Conservation (phyloP, 208 protist genomes). For the Wallacemonas rigidus region DNA sequence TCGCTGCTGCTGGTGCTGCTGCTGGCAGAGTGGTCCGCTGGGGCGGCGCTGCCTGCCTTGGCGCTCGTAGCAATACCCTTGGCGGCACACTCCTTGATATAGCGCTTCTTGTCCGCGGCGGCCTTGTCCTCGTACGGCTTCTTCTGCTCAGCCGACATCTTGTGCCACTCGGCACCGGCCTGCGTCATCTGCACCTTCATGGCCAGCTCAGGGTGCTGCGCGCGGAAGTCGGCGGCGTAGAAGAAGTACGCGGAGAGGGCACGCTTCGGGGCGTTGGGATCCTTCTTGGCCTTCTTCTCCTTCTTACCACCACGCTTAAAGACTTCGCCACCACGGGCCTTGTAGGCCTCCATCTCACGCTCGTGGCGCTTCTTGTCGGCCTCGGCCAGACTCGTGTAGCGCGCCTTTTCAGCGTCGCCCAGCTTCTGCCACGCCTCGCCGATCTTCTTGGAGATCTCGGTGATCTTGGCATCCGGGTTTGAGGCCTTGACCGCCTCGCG, state of each 20-base stretch:
- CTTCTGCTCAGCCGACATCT: constrained; percentile 63
- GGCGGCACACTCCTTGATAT: constrained; percentile 58
- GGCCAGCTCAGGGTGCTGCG: constrained; percentile 51
- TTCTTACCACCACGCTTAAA: constrained; percentile 58
- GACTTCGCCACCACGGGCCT: constrained; percentile 54
- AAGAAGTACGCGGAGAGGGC: constrained; percentile 77
- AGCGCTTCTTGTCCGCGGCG: constrained; percentile 80
- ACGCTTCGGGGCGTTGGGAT: constrained; percentile 85
- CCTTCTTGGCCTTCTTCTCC: constrained; percentile 64
- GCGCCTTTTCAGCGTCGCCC: constrained; percentile 67
- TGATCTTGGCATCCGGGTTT: constrained; percentile 71
- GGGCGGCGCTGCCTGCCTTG: constrained; percentile 17
- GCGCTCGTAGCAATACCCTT: constrained; percentile 24
- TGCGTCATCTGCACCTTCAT: constrained; percentile 67
- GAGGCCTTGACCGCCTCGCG: constrained; percentile 66
- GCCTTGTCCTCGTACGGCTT: constrained; percentile 83
- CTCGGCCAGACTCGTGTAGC: constrained; percentile 74
- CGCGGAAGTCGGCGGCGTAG: constrained; percentile 74
- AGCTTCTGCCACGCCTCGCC: constrained; percentile 64
- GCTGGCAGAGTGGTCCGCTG: constrained; percentile 11
- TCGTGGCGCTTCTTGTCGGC: constrained; percentile 83
- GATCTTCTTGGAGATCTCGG: constrained; percentile 66
- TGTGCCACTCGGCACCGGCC: constrained; percentile 73
- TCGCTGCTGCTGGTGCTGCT: constrained; percentile 23
- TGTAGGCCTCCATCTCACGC: constrained; percentile 74